phyloP scores from a whole-genome alignment of 2,329 filamentous ascomycete species.

The Colletotrichum neosansevieriae region DNA sequence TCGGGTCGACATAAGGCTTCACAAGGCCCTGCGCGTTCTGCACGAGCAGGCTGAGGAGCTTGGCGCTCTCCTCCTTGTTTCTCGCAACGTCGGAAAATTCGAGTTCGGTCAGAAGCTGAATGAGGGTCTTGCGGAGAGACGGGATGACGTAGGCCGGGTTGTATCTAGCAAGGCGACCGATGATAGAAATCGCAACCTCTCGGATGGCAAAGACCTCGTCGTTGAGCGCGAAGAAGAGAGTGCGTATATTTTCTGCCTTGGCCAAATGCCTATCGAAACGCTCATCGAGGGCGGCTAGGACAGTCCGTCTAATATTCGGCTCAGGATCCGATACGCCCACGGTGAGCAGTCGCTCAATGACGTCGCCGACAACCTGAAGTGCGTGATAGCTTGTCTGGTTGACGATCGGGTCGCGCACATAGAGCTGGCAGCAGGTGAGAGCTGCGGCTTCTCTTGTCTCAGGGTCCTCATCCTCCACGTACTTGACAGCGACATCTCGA shows the following conservation, averaged over 20 bases:
- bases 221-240: slow-evolving; percentile 93
- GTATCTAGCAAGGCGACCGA: slow-evolving; percentile 88
- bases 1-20: slow-evolving; percentile 96
- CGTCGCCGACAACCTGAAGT: slow-evolving; percentile 95
- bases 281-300: slow-evolving; percentile 88
- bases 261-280: slow-evolving; percentile 97
- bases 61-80: slow-evolving; percentile 97
- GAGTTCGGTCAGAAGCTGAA: slow-evolving; percentile 95
- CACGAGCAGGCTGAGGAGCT: slow-evolving; percentile 90
- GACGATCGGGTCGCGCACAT: slow-evolving; percentile 96
- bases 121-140: slow-evolving; percentile 91
- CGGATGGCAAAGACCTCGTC: slow-evolving; percentile 94
- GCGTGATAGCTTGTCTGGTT: slow-evolving; percentile 98
- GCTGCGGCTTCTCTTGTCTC: slow-evolving; percentile 95
- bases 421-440: slow-evolving; percentile 96
- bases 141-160: slow-evolving; percentile 99
- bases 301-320: slow-evolving; percentile 87
- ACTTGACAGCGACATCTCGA: slow-evolving; percentile 96
- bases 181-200: slow-evolving; percentile 95
- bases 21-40: slow-evolving; percentile 93
- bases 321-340: slow-evolving; percentile 95
- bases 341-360: slow-evolving; percentile 95
- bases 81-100: slow-evolving; percentile 94
- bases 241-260: slow-evolving; percentile 96
- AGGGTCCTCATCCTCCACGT: slow-evolving; percentile 94